phyloP scores from a whole-genome alignment of 208 protist genomes.

The Wallacemonas rigidus region DNA sequence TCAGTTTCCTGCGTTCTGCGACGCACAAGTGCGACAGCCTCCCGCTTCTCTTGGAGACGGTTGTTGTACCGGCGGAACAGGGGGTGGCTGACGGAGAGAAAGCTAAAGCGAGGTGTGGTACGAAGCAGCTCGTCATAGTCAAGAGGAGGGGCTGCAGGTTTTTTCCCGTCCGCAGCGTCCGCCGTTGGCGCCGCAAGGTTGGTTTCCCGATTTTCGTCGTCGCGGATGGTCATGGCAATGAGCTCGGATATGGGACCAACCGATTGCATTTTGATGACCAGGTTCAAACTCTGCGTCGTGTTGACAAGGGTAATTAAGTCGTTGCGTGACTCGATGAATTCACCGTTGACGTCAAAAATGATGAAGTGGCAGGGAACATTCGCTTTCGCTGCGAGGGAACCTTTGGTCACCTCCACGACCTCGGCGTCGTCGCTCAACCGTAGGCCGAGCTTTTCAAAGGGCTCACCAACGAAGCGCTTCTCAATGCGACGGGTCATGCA shows the following conservation, averaged over 20 bases:
- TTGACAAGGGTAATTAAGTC: constrained; percentile 52
- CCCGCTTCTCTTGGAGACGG: constrained; percentile 50
- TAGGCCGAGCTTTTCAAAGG: constrained; percentile 59
- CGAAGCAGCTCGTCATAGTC: constrained; percentile 69
- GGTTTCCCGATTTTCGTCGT: constrained; percentile 39
- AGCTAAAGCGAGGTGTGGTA: constrained; percentile 81
- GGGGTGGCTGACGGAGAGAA: constrained; percentile 73
- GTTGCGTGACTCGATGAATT: constrained; percentile 63
- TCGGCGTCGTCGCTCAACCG: constrained; percentile 73
- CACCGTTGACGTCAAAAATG: constrained; percentile 73
- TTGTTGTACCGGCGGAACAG: constrained; percentile 74
- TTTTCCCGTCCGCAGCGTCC: neutral
- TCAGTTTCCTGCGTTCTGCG: constrained; percentile 60
- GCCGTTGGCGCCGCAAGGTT: neutral
- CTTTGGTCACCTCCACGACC: constrained; percentile 38
- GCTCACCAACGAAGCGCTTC: constrained; percentile 54
- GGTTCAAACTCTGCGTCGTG: constrained; percentile 40
- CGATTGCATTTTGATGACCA: constrained; percentile 75
- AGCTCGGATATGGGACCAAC: constrained; percentile 66
- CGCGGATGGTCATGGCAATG: constrained; percentile 63
- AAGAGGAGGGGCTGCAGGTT: constrained; percentile 5
- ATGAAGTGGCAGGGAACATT: constrained; percentile 71
- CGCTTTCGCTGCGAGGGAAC: constrained; percentile 50
- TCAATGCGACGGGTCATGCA: constrained; percentile 56
- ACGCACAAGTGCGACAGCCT: constrained; percentile 61